Evolutionary conservation across 352 stramenopile species (phyloP), one percentile per base, ranked within the genome.

Genomic region (Globisporangium solare): DNA sequence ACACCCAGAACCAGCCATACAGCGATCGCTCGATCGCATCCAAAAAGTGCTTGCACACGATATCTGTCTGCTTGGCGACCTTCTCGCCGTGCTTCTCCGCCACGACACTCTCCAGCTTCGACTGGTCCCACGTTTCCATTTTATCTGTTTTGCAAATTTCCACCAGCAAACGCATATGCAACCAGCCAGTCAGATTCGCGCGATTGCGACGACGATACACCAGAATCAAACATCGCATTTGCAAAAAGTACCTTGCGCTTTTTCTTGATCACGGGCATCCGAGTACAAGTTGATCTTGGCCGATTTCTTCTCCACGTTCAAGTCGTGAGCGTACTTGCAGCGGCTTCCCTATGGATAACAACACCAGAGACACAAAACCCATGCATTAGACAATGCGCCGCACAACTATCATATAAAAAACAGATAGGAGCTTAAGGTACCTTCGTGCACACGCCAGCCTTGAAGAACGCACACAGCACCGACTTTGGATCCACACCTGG

Each of bases 1-100:
- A 96, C 14, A 88, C 76, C 87, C 87, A 96, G 70, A 96, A 96
- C 87, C 87, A 96, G 21, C 87, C 87, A 59, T 96, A 96, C 51
- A 92, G 67, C 22, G 80, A 89, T 69, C 92, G 92, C 54, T 96
- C 87, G 49, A 96, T 96, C 21, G 87, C 87, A 56, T 96, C 87
- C 66, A 96, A 70, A 58, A 96, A 96, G 66, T 91, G 74, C 56
- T 94, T 94, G 71, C 87, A 96, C 48, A 95, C 85, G 60, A 95
- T 95, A 60, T 95, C 85, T 20, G 85, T 95, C 53, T 89, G 81
- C 50, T 80, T 95, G 27, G 70, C 66, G n/a, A 73, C 71, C 54
- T 92, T 92, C 53, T 90, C 70, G 57, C 87, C 83, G 61, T 95
- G 83, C 63, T 93, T 95, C 56, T 95, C 77, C 21, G 75, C 76